A percentile compares a stretch with the other conserved stretches of the same genome.
These are phyloP conservation scores for Talinum fruticosum DNA, from an alignment of 148 eudicot genomes.

Conservation along the genomic window DNA sequence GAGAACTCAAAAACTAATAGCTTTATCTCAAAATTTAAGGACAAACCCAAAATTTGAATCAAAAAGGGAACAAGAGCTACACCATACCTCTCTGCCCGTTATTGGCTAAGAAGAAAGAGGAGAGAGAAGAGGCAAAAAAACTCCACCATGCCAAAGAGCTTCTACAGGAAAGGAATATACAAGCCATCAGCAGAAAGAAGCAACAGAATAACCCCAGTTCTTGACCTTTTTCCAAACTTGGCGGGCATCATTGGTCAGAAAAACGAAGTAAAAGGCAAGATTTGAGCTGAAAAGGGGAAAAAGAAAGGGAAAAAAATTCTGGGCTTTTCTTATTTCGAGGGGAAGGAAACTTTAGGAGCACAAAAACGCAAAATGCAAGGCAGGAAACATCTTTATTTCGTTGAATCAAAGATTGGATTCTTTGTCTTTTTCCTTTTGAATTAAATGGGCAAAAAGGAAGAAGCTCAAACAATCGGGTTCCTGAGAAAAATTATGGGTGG, in stretches of 20 bases:
- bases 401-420: conserved; percentile 1
- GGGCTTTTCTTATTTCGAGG: conserved; percentile 20
- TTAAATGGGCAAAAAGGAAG: not conserved
- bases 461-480: not conserved
- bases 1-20: not conserved
- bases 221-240: conserved; percentile 26
- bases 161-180: conserved; percentile 31
- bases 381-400: conserved; percentile 3
- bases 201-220: conserved; percentile 17
- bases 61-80: conserved; percentile 15
- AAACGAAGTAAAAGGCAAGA: conserved; percentile 20
- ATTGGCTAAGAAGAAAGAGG: conserved; percentile 21
- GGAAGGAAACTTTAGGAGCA: conserved; percentile 16
- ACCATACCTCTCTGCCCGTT: conserved; percentile 32
- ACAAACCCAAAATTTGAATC: not conserved
- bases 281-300: conserved; percentile 28
- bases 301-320: not conserved
- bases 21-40: not conserved
- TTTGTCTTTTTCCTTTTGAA: not conserved
- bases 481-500: conserved; percentile 6
- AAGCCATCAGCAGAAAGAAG: conserved; percentile 22
- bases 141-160: conserved; percentile 29
- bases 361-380: conserved; percentile 26
- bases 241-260: conserved; percentile 34
- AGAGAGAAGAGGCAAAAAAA: conserved; percentile 17